A percentile compares a stretch with the other conserved stretches of the same genome.
These are phyloP conservation scores for Leptographium radiaticola DNA, from an alignment of 2,329 filamentous ascomycete species.

Conservation along the genomic window DNA sequence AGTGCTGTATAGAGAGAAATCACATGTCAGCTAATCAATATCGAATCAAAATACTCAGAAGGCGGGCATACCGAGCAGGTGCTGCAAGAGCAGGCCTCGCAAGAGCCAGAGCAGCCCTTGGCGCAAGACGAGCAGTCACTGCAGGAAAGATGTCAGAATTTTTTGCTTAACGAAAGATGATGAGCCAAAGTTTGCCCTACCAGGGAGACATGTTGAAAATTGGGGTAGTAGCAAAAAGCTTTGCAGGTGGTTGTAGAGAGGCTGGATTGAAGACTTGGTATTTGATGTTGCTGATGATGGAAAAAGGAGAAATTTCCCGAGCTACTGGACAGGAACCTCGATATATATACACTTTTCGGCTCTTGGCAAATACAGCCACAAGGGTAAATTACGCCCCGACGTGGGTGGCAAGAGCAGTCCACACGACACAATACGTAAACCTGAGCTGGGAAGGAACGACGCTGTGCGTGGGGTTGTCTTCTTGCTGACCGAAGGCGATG, in stretches of 20 bases:
- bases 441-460: neutral
- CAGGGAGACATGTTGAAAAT: neutral
- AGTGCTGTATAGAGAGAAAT: neutral
- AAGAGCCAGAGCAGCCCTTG: slow-evolving; percentile 11
- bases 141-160: neutral
- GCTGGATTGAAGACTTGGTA: neutral
- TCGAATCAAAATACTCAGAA: neutral
- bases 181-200: neutral
- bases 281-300: neutral
- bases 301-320: neutral
- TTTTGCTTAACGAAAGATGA: neutral
- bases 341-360: slow-evolving; percentile 4
- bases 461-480: neutral
- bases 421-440: neutral
- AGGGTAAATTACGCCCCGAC: neutral
- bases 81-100: slow-evolving; percentile 11
- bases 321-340: neutral
- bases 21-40: too few relatives aligned
- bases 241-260: neutral
- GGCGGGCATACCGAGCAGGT: slow-evolving; percentile 11
- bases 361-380: neutral
- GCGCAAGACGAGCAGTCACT: slow-evolving; percentile 11
- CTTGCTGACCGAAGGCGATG: neutral
- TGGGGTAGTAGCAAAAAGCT: neutral
- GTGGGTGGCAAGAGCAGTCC: neutral